These are phyloP conservation scores for Bacidia gigantensis DNA, from an alignment of 495 filamentous ascomycete species.

Conservation along the genomic window DNA sequence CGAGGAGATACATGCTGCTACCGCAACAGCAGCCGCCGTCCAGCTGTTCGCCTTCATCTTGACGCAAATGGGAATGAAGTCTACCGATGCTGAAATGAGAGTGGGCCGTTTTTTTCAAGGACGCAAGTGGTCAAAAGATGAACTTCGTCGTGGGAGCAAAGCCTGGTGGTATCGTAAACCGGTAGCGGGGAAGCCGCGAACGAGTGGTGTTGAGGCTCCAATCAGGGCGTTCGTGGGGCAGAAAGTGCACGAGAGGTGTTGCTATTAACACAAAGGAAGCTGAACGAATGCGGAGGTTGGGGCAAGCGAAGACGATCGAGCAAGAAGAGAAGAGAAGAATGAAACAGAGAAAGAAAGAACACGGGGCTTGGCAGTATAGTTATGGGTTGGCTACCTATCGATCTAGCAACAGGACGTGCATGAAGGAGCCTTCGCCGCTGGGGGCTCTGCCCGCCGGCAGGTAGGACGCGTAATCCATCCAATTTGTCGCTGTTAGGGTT, in stretches of 20 bases:
- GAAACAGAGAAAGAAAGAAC: background rate
- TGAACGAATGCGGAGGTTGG: background rate
- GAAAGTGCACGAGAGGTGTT: background rate
- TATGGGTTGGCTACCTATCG: background rate
- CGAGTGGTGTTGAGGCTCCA: background rate
- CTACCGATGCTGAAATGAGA: too few species aligned
- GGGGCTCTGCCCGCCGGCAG: background rate
- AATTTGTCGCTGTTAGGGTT: background rate
- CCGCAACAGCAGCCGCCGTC: background rate
- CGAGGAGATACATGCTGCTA: conserved; percentile 27
- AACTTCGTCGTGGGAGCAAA: too few species aligned
- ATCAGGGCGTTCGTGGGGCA: too few species aligned
- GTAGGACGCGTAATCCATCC: background rate
- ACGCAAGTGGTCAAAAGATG: too few species aligned
- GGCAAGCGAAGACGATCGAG: background rate
- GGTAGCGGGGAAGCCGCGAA: background rate
- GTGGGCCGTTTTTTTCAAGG: too few species aligned
- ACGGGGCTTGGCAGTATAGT: background rate
- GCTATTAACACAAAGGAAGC: background rate
- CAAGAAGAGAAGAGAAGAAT: background rate
- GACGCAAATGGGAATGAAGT: too few species aligned
- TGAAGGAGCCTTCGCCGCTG: background rate
- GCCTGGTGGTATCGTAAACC: too few species aligned
- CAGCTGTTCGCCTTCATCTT: background rate
- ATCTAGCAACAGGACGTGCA: background rate